phyloP scores from a whole-genome alignment of 768 basidiomycete genomes.

The Naematelia encephala region DNA sequence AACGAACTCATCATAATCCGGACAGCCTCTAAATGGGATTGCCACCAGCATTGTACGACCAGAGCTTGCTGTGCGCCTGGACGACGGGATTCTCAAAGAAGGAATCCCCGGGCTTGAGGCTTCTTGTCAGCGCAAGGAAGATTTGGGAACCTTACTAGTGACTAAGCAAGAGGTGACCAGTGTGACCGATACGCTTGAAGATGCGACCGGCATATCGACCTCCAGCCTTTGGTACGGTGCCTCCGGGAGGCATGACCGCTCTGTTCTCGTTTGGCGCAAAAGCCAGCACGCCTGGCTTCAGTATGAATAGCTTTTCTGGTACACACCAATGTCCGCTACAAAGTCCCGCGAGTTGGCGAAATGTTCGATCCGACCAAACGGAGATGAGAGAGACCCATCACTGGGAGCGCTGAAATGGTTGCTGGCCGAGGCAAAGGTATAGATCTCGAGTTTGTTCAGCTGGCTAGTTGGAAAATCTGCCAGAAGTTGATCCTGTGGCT shows the following conservation, averaged over 20 bases:
- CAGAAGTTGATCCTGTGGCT: conserved; percentile 27
- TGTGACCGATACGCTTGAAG: conserved; percentile 28
- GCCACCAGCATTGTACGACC: conserved; percentile 9
- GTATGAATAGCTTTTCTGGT: not conserved
- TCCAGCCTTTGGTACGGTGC: conserved; percentile 4
- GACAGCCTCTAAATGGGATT: not conserved
- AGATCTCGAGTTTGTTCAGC: conserved; percentile 37
- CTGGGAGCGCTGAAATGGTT: conserved; percentile 36
- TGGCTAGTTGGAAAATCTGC: conserved; percentile 27
- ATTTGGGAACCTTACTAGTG: conserved; percentile 29
- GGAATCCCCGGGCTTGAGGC: conserved; percentile 20
- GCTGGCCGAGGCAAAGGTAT: conserved; percentile 40
- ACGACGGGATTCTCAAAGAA: conserved; percentile 30
- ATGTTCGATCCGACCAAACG: conserved; percentile 33
- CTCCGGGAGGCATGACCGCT: not conserved
- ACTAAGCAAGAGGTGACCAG: conserved; percentile 32
- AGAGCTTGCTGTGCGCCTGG: conserved; percentile 16
- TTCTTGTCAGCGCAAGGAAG: conserved; percentile 6
- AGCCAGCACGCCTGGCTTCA: conserved; percentile 17
- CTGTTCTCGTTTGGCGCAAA: conserved; percentile 18
- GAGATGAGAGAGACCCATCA: not conserved
- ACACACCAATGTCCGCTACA: conserved; percentile 33
- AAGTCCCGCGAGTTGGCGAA: conserved; percentile 37
- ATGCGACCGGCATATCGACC: conserved; percentile 33
- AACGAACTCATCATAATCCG: too few relatives aligned